Base-by-base conservation (phyloP, 768 basidiomycete species). In the Punctularia strigosozonata region DNA sequence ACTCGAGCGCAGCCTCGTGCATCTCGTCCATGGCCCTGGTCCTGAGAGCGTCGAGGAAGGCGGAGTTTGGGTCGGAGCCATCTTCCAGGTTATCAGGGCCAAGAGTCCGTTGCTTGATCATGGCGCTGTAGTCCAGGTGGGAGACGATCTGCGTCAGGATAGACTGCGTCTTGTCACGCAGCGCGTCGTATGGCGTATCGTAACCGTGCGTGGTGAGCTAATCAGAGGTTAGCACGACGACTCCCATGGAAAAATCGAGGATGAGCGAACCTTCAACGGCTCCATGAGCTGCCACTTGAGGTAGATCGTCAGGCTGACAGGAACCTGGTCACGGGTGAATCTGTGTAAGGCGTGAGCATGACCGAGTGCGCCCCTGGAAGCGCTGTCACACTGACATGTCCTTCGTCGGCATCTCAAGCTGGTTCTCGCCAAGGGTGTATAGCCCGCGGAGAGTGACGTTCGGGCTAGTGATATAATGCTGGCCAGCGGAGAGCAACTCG, bases 1-100 rank as follows among this genome's bases (percentile, higher is more conserved):
- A 89, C 51, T 87, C 85, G 30, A 82, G 57, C 3, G 86, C 83
- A 17, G 83, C 86, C 39, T 75, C 64, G 41, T 83, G 80, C 64
- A 90, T 72, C 41, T 89, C 86, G 52, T 89, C 87, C 80, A 88
- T 84, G 6, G 86, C 87, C 28, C 81, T 75, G 4, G 78, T 84
- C 18, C 84, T 62, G 25, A 89, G 63, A 2, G 87, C 85, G 42
- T 88, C 86, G 44, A 89, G 63, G 65, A 89, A 89, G 4, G 82
- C 78, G 36, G 78, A 75, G 15, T 79, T 80, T 13, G 72, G 59
- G 45, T 87, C 84, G 13, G 55, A 68, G 12, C 75, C 70, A 38
- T 87, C 81, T 22, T 85, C 74, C 54, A 84, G 59, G 49, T 75
- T 74, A 43, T 85, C 81, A 4, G 80, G 82, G 4, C 81, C 83